phyloP scores from a whole-genome alignment of 2,329 filamentous ascomycete species.

The Penicillium vulpinum region DNA sequence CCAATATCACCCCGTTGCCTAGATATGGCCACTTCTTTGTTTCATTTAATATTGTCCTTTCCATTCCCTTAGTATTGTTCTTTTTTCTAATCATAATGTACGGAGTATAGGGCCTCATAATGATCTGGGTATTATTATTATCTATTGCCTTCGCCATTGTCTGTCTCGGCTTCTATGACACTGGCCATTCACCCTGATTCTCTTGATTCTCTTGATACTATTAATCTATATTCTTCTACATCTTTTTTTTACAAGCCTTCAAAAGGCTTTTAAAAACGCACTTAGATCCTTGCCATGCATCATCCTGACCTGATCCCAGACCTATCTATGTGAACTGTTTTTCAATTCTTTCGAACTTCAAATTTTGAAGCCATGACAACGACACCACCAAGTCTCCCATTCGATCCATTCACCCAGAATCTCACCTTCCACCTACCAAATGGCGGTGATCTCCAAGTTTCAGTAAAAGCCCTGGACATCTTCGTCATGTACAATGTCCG shows the following conservation, averaged over 20 bases:
- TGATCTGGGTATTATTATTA: neutral
- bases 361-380: constrained; percentile 6
- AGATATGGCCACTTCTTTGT: constrained; percentile 3
- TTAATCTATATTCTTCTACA: neutral
- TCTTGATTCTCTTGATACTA: neutral
- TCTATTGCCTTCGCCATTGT: constrained; percentile 24
- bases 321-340: neutral
- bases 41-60: constrained; percentile 29
- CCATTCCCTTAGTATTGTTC: constrained; percentile 28
- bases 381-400: constrained; percentile 27
- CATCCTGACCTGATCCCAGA: neutral
- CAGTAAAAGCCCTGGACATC: constrained; percentile 47
- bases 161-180: constrained; percentile 27
- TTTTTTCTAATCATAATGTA: constrained; percentile 9
- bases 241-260: neutral
- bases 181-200: constrained; percentile 11
- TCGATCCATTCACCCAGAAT: constrained; percentile 55
- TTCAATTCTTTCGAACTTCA: constrained; percentile 10
- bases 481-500: constrained; percentile 51
- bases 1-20: neutral
- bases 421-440: constrained; percentile 51
- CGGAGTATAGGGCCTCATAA: neutral
- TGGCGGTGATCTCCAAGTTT: constrained; percentile 44
- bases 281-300: neutral
- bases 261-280: neutral